Percentiles rank a stretch among this genome's conserved stretches.
These are phyloP conservation scores for Chiua sp. DNA, from an alignment of 1,284 basidiomycete species.

Conservation along the genomic window DNA sequence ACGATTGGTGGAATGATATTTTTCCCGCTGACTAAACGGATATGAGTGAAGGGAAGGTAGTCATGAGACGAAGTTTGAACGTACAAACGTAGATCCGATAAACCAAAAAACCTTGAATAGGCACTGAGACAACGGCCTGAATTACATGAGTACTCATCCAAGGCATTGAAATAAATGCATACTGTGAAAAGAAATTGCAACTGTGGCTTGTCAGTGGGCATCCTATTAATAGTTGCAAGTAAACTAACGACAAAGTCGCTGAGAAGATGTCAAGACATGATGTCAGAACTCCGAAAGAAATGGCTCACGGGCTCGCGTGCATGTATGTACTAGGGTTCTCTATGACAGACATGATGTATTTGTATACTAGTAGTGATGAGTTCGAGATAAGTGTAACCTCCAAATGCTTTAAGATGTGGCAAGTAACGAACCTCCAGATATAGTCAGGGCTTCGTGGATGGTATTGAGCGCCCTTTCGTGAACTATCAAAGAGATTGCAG, in stretches of 20 bases:
- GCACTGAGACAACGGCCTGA: not conserved
- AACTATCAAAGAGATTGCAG: not conserved
- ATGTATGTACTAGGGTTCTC: not conserved
- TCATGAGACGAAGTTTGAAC: not conserved
- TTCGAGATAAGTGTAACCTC: not conserved
- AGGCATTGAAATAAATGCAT: no score
- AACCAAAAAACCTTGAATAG: not conserved
- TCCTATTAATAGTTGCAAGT: not conserved
- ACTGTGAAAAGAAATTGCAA: not conserved
- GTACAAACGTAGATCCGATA: conserved; percentile 4
- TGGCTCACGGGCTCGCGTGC: not conserved
- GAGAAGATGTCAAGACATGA: not conserved
- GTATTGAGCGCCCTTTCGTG: not conserved
- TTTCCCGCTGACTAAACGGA: not conserved
- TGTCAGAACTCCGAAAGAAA: not conserved
- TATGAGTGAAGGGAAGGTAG: not conserved
- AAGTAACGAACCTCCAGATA: conserved; percentile 13
- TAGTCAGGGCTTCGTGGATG: conserved; percentile 5
- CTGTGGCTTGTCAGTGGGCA: not conserved
- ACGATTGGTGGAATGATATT: not conserved
- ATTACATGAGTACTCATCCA: not conserved
- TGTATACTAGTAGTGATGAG: not conserved
- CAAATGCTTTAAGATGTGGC: not conserved
- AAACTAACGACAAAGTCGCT: not conserved
- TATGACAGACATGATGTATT: not conserved